Conservation (phyloP, 225 moss, liverwort and hornwort genomes). For the Pseudoscleropodium purum region DNA sequence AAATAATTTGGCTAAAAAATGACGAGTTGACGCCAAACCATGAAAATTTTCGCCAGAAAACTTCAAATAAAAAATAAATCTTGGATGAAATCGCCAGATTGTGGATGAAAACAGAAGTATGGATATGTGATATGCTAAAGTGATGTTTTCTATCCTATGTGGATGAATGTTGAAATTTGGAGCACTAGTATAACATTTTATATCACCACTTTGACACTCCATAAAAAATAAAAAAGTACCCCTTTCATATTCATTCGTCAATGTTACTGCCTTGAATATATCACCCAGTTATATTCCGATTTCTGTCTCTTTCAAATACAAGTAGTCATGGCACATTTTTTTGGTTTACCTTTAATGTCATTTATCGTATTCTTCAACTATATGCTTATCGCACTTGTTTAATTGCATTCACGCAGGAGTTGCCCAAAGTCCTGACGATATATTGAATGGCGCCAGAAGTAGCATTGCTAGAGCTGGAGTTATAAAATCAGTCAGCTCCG, state of each 20-base stretch:
- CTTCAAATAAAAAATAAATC: too few relatives aligned
- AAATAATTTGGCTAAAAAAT: too few relatives aligned
- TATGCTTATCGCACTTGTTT: background rate
- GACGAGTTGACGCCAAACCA: too few relatives aligned
- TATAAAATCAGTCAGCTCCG: slow-evolving; percentile 3
- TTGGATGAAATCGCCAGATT: too few relatives aligned
- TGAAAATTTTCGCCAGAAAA: too few relatives aligned
- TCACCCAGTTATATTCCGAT: background rate
- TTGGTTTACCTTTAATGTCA: background rate
- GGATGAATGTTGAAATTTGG: too few relatives aligned
- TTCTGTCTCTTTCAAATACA: background rate
- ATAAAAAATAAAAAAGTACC: background rate
- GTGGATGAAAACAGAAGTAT: too few relatives aligned
- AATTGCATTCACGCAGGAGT: slow-evolving; percentile 25
- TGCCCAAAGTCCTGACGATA: slow-evolving; percentile 12
- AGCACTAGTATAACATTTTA: too few relatives aligned
- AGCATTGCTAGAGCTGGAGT: slow-evolving; percentile 16
- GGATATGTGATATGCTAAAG: too few relatives aligned
- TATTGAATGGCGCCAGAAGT: slow-evolving; percentile 4
- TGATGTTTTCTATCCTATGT: too few relatives aligned
- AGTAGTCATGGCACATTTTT: background rate
- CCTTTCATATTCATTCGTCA: background rate
- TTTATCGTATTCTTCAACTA: background rate
- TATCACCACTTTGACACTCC: too few relatives aligned
- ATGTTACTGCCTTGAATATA: background rate